Conservation (phyloP, 441 rosid genomes). For the Mallotus japonicus region DNA sequence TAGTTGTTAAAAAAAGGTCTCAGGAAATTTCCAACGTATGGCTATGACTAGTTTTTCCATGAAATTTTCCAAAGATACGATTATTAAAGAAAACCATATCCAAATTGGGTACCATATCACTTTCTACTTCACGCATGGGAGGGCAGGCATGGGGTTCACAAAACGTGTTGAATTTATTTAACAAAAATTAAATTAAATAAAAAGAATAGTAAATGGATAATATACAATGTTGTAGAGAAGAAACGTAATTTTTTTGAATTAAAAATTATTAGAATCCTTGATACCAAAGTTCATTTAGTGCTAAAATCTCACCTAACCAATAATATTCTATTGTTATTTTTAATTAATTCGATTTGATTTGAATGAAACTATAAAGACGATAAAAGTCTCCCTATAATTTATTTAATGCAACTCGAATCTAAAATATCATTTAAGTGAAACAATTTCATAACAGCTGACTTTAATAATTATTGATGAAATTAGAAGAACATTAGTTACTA, state of each 20-base stretch:
- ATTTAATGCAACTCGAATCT: no score
- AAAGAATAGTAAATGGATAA: neutral
- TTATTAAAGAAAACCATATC: neutral
- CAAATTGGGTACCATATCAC: neutral
- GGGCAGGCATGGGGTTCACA: slow-evolving; percentile 31
- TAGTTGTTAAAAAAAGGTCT: neutral
- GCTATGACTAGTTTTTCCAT: neutral
- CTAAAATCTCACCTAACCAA: slow-evolving; percentile 33
- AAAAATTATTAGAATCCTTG: neutral
- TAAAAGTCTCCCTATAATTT: no score
- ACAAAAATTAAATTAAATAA: neutral
- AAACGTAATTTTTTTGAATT: neutral
- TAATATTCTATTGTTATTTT: slow-evolving; percentile 23
- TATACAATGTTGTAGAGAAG: neutral
- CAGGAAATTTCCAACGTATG: slow-evolving; percentile 18
- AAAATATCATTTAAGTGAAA: no score
- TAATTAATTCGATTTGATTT: no score
- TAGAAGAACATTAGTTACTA: no score
- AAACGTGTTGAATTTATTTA: slow-evolving; percentile 26
- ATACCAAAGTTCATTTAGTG: slow-evolving; percentile 3
- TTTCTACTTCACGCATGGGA: neutral
- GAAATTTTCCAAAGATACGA: neutral
- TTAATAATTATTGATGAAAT: no score
- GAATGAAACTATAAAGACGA: no score
- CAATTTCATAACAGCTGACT: no score